Evolutionary conservation across 306 rosid species (phyloP).

Genomic region (Geum urbanum): DNA sequence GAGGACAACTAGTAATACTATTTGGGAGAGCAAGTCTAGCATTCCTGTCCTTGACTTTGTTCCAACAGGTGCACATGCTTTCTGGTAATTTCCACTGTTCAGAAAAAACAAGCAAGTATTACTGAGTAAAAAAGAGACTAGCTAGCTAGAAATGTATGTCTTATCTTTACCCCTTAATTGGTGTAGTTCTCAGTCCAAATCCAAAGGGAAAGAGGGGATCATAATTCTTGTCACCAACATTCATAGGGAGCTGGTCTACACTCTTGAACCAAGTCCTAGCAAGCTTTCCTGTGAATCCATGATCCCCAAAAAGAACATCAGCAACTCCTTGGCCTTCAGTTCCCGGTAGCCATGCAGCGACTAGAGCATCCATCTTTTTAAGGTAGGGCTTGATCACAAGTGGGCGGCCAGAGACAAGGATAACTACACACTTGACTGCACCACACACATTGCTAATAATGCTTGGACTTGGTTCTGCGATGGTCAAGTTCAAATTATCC

Average conservation of each 20-base stretch:
- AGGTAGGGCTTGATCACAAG: slow-evolving; percentile 10
- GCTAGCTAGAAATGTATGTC: not conserved
- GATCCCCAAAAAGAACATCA: slow-evolving; percentile 18
- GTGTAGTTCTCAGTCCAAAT: slow-evolving; percentile 2
- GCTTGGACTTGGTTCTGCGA: slow-evolving; percentile 3
- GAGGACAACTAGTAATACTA: not conserved
- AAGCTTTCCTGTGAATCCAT: slow-evolving; percentile 26
- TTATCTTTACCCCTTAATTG: not conserved
- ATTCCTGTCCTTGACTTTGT: not conserved
- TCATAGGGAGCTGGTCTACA: slow-evolving; percentile 19
- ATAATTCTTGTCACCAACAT: slow-evolving; percentile 17
- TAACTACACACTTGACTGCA: not conserved
- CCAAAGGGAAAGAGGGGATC: slow-evolving; percentile 14
- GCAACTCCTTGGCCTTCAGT: slow-evolving; percentile 23
- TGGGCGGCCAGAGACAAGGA: slow-evolving; percentile 18
- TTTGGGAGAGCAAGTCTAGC: not conserved
- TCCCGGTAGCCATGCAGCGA: slow-evolving; percentile 26
- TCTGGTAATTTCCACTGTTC: too few species aligned
- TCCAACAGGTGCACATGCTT: not conserved
- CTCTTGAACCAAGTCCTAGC: slow-evolving; percentile 15
- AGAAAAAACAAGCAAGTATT: too few species aligned
- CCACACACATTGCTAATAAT: slow-evolving; percentile 9
- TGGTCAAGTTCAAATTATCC: slow-evolving; percentile 20
- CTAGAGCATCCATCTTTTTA: slow-evolving; percentile 1
- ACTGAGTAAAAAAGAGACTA: not conserved